Percentiles rank a stretch among this genome's conserved stretches.
Conservation (phyloP, 1,139 yeast species). For the Taphrina confusa region DNA sequence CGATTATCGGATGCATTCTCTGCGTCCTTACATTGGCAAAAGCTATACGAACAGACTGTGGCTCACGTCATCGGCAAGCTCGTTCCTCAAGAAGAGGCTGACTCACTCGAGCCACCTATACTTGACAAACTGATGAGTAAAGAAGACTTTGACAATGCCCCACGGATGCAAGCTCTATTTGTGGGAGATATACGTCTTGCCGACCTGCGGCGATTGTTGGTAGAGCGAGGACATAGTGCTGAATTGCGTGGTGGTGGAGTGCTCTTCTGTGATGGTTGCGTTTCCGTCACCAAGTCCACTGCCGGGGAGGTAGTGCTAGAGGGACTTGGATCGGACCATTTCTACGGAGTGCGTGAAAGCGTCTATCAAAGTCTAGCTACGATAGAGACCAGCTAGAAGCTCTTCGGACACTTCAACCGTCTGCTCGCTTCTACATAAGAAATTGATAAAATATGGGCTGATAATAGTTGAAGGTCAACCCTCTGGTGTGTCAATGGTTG, state of each 20-base stretch:
- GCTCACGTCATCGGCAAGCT: slow-evolving; percentile 72
- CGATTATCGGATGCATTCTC: slow-evolving; percentile 68
- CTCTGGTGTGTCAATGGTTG: too few species aligned
- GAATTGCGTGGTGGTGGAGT: slow-evolving; percentile 94
- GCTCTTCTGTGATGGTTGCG: slow-evolving; percentile 74
- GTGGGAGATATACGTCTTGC: slow-evolving; percentile 89
- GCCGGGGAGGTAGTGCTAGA: slow-evolving; percentile 84
- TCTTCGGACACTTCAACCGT: too few species aligned
- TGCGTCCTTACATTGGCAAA: slow-evolving; percentile 76
- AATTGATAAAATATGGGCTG: too few species aligned
- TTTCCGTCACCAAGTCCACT: slow-evolving; percentile 73
- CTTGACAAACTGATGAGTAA: slow-evolving; percentile 44
- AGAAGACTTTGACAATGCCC: slow-evolving; percentile 45
- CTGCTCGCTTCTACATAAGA: too few species aligned
- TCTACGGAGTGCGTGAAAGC: slow-evolving; percentile 18
- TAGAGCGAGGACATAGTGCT: slow-evolving; percentile 64
- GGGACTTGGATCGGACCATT: slow-evolving; percentile 50
- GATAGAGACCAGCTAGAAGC: neutral
- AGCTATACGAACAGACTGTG: slow-evolving; percentile 74
- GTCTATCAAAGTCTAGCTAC: slow-evolving; percentile 22
- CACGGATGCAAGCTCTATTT: slow-evolving; percentile 55
- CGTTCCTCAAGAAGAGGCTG: slow-evolving; percentile 37
- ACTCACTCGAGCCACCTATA: slow-evolving; percentile 36
- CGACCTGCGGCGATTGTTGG: slow-evolving; percentile 68
- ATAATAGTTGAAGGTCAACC: too few species aligned